Conservation (phyloP, 148 eudicot genomes). For the Beta vulgaris region DNA sequence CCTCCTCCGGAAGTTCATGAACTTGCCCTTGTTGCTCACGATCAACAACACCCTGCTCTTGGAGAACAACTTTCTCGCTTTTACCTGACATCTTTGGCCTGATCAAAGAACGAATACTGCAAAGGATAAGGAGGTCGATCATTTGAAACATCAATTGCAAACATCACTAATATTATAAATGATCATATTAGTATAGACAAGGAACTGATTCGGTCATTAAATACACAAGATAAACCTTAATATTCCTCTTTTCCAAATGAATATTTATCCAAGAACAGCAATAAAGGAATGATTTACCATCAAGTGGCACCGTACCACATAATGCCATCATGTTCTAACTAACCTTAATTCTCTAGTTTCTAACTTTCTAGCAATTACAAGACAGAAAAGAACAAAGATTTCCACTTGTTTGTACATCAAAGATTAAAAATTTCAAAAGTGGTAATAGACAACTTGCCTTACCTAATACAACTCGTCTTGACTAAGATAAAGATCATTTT, state of each 20-base stretch:
- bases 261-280: background rate
- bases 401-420: background rate
- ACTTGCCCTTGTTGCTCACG: constrained; percentile 18
- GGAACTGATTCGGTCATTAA: background rate
- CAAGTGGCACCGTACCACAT: background rate
- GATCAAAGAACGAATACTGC: background rate
- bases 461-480: background rate
- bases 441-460: too few relatives aligned
- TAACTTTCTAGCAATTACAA: background rate
- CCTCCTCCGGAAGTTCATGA: constrained; percentile 24
- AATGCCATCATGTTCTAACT: background rate
- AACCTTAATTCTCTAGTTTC: background rate
- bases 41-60: constrained; percentile 25
- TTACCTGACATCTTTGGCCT: constrained; percentile 39
- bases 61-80: constrained; percentile 20
- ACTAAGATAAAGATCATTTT: background rate
- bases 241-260: background rate
- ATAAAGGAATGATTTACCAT: background rate
- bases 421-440: background rate
- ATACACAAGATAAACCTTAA: background rate
- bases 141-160: background rate
- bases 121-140: background rate
- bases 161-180: background rate
- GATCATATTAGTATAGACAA: background rate
- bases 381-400: background rate